Evolutionary conservation across 768 basidiomycete species (phyloP).

Genomic region (Lactifluus pinguis): DNA sequence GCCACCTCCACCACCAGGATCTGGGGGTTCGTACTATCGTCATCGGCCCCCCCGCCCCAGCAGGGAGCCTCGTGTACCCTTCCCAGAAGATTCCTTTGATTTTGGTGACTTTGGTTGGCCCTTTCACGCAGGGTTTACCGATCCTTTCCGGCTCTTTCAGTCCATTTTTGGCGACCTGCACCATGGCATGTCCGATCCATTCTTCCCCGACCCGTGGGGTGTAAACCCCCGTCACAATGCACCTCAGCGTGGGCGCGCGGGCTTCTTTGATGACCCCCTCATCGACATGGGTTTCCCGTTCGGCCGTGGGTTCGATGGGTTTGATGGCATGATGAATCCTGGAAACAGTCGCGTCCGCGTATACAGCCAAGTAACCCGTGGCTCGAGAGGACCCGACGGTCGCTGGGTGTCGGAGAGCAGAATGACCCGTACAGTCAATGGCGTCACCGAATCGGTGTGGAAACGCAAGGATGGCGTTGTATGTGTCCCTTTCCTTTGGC

Average conservation of each 20-base stretch:
- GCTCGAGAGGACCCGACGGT: conserved; percentile 30
- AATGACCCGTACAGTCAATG: conserved; percentile 51
- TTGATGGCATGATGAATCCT: conserved; percentile 13
- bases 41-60: conserved; percentile 7
- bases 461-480: conserved; percentile 52
- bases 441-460: conserved; percentile 51
- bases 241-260: not conserved
- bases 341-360: conserved; percentile 6
- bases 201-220: conserved; percentile 24
- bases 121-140: conserved; percentile 47
- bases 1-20: conserved; percentile 46
- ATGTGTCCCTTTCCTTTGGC: conserved; percentile 21
- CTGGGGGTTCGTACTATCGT: not conserved
- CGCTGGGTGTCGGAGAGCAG: conserved; percentile 44
- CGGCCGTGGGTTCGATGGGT: not conserved
- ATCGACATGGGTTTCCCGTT: conserved; percentile 6
- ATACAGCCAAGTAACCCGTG: conserved; percentile 26
- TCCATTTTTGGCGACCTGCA: conserved; percentile 44
- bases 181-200: conserved; percentile 27
- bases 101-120: conserved; percentile 27
- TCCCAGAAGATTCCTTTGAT: conserved; percentile 17
- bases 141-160: conserved; percentile 70
- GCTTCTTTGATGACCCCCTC: conserved; percentile 13
- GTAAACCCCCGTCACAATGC: not conserved
- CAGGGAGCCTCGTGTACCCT: not conserved